Conservation (phyloP, 1,284 basidiomycete genomes). For the Ganoderma resinaceum region DNA sequence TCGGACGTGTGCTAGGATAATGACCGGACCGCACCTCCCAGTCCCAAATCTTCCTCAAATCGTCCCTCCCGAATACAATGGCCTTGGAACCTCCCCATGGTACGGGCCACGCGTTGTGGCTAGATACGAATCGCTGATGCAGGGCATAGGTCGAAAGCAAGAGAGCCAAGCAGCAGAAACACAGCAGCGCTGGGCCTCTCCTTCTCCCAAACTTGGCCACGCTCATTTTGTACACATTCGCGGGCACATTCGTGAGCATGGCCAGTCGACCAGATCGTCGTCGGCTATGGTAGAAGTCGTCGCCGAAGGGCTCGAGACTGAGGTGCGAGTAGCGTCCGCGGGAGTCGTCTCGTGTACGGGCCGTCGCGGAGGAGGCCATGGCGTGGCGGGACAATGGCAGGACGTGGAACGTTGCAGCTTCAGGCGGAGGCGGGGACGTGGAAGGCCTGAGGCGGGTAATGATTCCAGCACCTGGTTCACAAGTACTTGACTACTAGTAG, state of each 20-base stretch:
- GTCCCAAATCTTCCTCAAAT: conserved; percentile 88
- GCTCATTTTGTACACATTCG: conserved; percentile 63
- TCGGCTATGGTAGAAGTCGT: conserved; percentile 37
- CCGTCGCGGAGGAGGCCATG: conserved; percentile 10
- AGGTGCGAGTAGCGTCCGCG: conserved; percentile 43
- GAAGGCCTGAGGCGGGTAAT: conserved; percentile 19
- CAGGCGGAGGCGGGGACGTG: too few species aligned
- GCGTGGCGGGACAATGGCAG: too few species aligned
- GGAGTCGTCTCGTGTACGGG: conserved; percentile 14
- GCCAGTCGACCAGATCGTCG: conserved; percentile 20
- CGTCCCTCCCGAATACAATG: conserved; percentile 77
- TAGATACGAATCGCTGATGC: conserved; percentile 60
- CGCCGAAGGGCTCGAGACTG: conserved; percentile 62
- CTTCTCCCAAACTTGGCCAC: conserved; percentile 65
- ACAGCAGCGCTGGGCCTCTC: conserved; percentile 57
- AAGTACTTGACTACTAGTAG: too few species aligned
- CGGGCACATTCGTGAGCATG: conserved; percentile 57
- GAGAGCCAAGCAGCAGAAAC: conserved; percentile 54
- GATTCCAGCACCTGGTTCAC: not conserved
- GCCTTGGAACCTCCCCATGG: conserved; percentile 70
- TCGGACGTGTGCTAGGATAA: conserved; percentile 80
- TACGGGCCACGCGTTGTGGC: conserved; percentile 73
- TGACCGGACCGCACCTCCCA: conserved; percentile 94
- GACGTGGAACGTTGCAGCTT: too few species aligned
- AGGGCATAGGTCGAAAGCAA: conserved; percentile 65